phyloP scores from a whole-genome alignment of 768 basidiomycete genomes.

The Chalciporus chontae region DNA sequence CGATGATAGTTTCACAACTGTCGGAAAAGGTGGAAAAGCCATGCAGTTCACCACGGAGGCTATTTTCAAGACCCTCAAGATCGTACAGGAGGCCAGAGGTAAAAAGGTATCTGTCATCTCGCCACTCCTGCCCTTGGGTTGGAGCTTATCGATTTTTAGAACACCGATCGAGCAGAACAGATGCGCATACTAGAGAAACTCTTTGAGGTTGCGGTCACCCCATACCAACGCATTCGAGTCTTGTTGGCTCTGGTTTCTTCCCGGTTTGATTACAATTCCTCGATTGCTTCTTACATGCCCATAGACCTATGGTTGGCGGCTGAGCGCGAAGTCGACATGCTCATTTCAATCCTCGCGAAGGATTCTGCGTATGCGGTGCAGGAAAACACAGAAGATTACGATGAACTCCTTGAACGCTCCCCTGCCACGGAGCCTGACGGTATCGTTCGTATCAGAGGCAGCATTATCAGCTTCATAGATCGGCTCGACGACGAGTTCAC shows the following conservation, averaged over 20 bases:
- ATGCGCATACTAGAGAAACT: slow-evolving; percentile 87
- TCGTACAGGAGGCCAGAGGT: slow-evolving; percentile 90
- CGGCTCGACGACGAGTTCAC: slow-evolving; percentile 98
- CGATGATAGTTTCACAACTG: slow-evolving; percentile 79
- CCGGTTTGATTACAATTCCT: slow-evolving; percentile 95
- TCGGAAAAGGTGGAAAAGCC: slow-evolving; percentile 85
- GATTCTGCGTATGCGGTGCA: slow-evolving; percentile 81
- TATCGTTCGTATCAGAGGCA: slow-evolving; percentile 85
- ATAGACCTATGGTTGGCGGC: slow-evolving; percentile 87
- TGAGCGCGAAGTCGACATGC: slow-evolving; percentile 83
- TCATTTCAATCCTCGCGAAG: slow-evolving; percentile 72
- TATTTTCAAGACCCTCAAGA: slow-evolving; percentile 89
- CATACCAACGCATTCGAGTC: slow-evolving; percentile 93
- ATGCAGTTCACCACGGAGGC: slow-evolving; percentile 79
- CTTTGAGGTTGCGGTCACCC: slow-evolving; percentile 77
- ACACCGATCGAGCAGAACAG: slow-evolving; percentile 94
- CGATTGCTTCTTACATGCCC: slow-evolving; percentile 84
- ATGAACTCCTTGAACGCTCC: slow-evolving; percentile 80
- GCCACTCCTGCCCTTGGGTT: slow-evolving; percentile 6
- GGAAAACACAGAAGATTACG: slow-evolving; percentile 85
- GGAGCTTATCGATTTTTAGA: slow-evolving; percentile 45
- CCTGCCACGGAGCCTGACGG: slow-evolving; percentile 70
- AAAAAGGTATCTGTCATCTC: slow-evolving; percentile 71
- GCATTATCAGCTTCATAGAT: slow-evolving; percentile 94
- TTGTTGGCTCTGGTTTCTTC: slow-evolving; percentile 91